phyloP scores from a whole-genome alignment of 495 filamentous ascomycete species.

The Podospora australis region DNA sequence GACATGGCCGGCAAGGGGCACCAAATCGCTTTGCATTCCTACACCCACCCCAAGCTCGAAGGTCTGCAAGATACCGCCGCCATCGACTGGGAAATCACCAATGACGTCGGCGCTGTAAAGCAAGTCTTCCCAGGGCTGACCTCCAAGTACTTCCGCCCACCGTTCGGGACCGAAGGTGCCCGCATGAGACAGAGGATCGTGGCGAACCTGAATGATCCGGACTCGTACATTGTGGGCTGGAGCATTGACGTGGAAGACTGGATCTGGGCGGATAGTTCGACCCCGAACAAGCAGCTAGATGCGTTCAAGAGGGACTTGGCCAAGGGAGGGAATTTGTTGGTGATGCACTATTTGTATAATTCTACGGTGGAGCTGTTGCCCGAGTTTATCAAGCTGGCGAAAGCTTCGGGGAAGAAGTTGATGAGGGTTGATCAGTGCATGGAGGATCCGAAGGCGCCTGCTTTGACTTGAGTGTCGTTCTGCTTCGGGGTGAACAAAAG shows the following conservation, averaged over 20 bases:
- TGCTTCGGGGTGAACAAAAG: no score
- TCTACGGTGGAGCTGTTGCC: slow-evolving; percentile 61
- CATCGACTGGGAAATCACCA: slow-evolving; percentile 66
- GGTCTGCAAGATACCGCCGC: slow-evolving; percentile 47
- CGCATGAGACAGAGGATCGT: slow-evolving; percentile 61
- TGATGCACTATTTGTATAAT: slow-evolving; percentile 70
- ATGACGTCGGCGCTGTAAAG: slow-evolving; percentile 53
- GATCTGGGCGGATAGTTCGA: slow-evolving; percentile 58
- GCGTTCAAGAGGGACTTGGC: slow-evolving; percentile 64
- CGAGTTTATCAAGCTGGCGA: slow-evolving; percentile 64
- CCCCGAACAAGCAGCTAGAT: slow-evolving; percentile 68
- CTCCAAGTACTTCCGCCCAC: slow-evolving; percentile 64
- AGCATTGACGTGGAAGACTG: slow-evolving; percentile 75
- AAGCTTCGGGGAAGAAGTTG: slow-evolving; percentile 56
- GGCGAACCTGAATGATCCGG: slow-evolving; percentile 32
- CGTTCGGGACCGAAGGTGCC: slow-evolving; percentile 69
- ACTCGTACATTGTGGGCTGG: slow-evolving; percentile 63
- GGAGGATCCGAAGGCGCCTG: slow-evolving; percentile 61
- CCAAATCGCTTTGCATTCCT: slow-evolving; percentile 69
- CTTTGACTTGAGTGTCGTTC: slow-evolving; percentile 36
- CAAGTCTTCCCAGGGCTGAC: slow-evolving; percentile 39
- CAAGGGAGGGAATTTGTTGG: slow-evolving; percentile 64
- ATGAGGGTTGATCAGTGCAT: slow-evolving; percentile 80
- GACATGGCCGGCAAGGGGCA: slow-evolving; percentile 61
- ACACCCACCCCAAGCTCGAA: slow-evolving; percentile 71